phyloP scores from a whole-genome alignment of 306 rosid genomes.

The Urtica urens region DNA sequence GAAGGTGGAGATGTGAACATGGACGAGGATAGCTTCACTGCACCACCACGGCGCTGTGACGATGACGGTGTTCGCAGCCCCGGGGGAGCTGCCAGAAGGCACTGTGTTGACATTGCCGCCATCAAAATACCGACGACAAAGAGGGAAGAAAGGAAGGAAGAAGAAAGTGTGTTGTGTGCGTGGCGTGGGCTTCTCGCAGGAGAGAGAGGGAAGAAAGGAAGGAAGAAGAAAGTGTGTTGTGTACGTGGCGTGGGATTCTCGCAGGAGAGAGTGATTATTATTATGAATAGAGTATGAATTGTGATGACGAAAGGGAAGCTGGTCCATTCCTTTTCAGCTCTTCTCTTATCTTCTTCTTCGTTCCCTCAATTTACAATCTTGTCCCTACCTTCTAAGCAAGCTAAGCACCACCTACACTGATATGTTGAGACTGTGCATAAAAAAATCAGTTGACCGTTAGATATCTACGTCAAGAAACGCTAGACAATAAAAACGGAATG shows the following conservation, averaged over 20 bases:
- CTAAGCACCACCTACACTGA: not conserved
- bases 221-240: not conserved
- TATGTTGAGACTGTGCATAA: not conserved
- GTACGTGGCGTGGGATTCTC: constrained; percentile 22
- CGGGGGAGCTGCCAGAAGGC: constrained; percentile 22
- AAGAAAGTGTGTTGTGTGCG: not conserved
- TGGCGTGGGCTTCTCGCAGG: not conserved
- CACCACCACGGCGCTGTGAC: constrained; percentile 22
- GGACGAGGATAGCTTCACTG: constrained; percentile 48
- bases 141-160: not conserved
- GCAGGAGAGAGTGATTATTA: constrained; percentile 12
- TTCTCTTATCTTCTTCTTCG: not conserved
- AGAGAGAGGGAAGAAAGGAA: not conserved
- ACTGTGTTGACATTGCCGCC: constrained; percentile 48
- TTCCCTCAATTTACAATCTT: not conserved
- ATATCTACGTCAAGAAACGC: no score
- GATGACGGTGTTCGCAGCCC: constrained; percentile 21
- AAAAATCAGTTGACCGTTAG: no score
- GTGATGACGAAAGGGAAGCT: not conserved
- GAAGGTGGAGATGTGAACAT: constrained; percentile 38
- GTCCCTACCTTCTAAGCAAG: not conserved
- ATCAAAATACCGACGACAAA: constrained; percentile 7
- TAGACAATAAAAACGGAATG: no score
- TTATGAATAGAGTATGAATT: not conserved
- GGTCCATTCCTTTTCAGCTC: not conserved